Conservation (phyloP, 129 eudicot genomes). For the Dittrichia graveolens region DNA sequence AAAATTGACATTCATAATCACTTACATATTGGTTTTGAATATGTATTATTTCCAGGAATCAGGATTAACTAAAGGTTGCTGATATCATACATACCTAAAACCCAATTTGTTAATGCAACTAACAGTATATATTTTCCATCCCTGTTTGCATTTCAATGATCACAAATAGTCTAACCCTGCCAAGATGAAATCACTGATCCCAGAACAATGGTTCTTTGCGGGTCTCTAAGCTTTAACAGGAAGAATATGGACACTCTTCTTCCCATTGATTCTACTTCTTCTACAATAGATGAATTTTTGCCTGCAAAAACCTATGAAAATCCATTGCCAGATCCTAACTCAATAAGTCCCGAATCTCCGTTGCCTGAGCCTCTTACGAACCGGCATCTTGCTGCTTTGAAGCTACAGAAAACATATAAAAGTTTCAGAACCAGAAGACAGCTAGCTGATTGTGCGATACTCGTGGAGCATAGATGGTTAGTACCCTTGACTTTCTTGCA, state of each 20-base stretch:
- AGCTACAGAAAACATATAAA: constrained; percentile 81
- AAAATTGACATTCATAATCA: constrained; percentile 28
- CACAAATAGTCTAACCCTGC: constrained; percentile 34
- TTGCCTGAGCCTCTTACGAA: constrained; percentile 26
- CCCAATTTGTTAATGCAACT: constrained; percentile 31
- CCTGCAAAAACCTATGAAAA: constrained; percentile 20
- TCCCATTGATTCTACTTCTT: constrained; percentile 30
- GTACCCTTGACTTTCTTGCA: constrained; percentile 15
- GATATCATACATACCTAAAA: constrained; percentile 30
- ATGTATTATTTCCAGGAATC: constrained; percentile 19
- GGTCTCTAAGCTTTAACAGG: constrained; percentile 55
- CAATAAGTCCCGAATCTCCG: constrained; percentile 27
- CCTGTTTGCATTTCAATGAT: constrained; percentile 39
- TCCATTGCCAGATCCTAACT: constrained; percentile 13
- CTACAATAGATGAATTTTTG: constrained; percentile 28
- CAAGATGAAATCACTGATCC: constrained; percentile 46
- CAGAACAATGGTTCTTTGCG: constrained; percentile 47
- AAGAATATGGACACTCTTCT: constrained; percentile 46
- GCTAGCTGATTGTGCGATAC: constrained; percentile 86
- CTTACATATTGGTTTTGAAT: neutral
- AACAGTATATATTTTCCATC: constrained; percentile 34
- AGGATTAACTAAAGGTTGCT: constrained; percentile 36
- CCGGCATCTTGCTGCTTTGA: constrained; percentile 63
- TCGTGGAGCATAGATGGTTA: constrained; percentile 83
- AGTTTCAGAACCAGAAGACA: constrained; percentile 83